Conservation (phyloP, 805 yeast species). For the Jamesozyma piceae region DNA sequence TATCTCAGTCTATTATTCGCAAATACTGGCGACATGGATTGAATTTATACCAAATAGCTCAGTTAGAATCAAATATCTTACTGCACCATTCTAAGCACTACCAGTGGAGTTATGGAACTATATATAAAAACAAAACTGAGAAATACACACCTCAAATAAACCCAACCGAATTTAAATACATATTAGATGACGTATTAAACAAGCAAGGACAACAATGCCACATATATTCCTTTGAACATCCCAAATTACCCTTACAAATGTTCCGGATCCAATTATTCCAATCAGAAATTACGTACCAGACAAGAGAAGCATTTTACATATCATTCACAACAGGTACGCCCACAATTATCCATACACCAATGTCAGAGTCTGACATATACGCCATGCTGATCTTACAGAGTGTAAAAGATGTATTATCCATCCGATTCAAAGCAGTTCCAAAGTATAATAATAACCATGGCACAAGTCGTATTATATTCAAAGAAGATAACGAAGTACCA, state of each 20-base stretch:
- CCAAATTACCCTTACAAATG: constrained; percentile 48
- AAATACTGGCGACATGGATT: constrained; percentile 23
- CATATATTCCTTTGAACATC: constrained; percentile 58
- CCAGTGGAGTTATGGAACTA: constrained; percentile 29
- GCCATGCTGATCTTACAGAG: constrained; percentile 51
- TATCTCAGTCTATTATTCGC: constrained; percentile 11
- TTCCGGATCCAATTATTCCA: constrained; percentile 66
- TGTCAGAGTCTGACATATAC: constrained; percentile 33
- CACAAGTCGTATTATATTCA: constrained; percentile 14
- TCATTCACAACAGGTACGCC: constrained; percentile 64
- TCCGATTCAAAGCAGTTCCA: constrained; percentile 22
- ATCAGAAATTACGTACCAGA: not conserved
- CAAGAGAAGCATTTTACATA: constrained; percentile 54
- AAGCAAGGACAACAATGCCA: constrained; percentile 17
- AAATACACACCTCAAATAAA: constrained; percentile 1
- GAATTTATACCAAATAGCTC: constrained; percentile 48
- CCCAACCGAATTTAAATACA: not conserved
- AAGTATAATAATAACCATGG: not conserved
- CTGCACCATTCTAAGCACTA: constrained; percentile 44
- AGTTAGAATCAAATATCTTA: constrained; percentile 55
- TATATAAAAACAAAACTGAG: constrained; percentile 1
- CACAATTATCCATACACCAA: constrained; percentile 48
- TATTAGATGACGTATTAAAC: not conserved
- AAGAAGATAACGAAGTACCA: constrained; percentile 30
- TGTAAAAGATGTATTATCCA: constrained; percentile 22